These are phyloP conservation scores for Candida peoriensis DNA, from an alignment of 805 yeast genomes.

Conservation along the genomic window DNA sequence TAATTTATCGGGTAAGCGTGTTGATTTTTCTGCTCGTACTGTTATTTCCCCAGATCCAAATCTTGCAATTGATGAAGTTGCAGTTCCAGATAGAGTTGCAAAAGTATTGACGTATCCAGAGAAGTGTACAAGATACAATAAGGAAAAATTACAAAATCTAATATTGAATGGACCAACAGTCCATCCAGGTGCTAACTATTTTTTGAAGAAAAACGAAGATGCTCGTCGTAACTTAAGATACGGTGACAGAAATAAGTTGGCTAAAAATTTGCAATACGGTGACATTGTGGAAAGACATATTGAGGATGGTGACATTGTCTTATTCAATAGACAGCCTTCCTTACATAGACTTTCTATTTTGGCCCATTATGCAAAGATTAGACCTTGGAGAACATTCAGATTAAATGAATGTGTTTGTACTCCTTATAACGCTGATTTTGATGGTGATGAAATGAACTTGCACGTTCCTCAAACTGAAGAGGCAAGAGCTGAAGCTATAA, in stretches of 20 bases:
- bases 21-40: slow-evolving; percentile 96
- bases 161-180: slow-evolving; percentile 79
- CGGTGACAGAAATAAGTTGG: slow-evolving; percentile 78
- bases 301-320: slow-evolving; percentile 94
- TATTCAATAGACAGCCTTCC: slow-evolving; percentile 97
- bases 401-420: slow-evolving; percentile 98
- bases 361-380: slow-evolving; percentile 90
- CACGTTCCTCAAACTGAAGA: slow-evolving; percentile 99
- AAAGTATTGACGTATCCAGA: slow-evolving; percentile 95
- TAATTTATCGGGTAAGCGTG: slow-evolving; percentile 96
- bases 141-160: slow-evolving; percentile 66
- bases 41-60: slow-evolving; percentile 99
- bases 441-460: slow-evolving; percentile 98
- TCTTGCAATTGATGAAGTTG: slow-evolving; percentile 90
- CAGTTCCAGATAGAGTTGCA: slow-evolving; percentile 96
- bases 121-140: slow-evolving; percentile 83
- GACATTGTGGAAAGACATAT: slow-evolving; percentile 95
- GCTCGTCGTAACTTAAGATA: slow-evolving; percentile 84
- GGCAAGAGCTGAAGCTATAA: slow-evolving; percentile 98
- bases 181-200: slow-evolving; percentile 96
- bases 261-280: slow-evolving; percentile 74
- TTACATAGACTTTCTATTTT: slow-evolving; percentile 90
- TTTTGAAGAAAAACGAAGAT: slow-evolving; percentile 75
- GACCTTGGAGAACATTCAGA: slow-evolving; percentile 98
- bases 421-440: slow-evolving; percentile 98